Evolutionary conservation across 2,329 filamentous ascomycete species (phyloP), one percentile per base, ranked within the genome.

Genomic region (Didymosphaeria variabile): DNA sequence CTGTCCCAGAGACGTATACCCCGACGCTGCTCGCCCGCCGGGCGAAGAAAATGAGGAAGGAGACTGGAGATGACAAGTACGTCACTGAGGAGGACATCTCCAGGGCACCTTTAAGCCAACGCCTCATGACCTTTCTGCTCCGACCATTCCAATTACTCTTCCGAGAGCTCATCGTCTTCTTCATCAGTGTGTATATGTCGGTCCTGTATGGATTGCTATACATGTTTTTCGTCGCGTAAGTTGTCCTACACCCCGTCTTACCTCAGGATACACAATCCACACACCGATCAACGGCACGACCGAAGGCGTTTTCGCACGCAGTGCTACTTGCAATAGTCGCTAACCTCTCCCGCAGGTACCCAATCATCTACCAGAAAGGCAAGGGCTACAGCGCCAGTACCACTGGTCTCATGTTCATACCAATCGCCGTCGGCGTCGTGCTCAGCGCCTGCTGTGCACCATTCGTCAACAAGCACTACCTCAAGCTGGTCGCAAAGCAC

Each of bases 341-440:
- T 63, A 58, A 61, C 81, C 90, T 80, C 47, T 13, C 13, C 7
- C 81, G 89, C 55, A 88, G 88, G 17, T 82, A 75, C 62, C 85
- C 85, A 0, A 82, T 88, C 66, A 83, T 97, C 60, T 97, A 91
- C 80, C 86, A 92, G 67, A 83, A 88, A 77, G 90, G 91, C 61
- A 96, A 97, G 79, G 91, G 91, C 2, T 97, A 90, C 79, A 87
- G 84, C 3, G 85, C 91, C 31, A 86, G 90, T 38, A 89, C 82
- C 31, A 93, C 92, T 0, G 93, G 92, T 50, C 83, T 96, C 9
- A 94, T 95, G 90, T 96, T 96, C 77, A 93, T 95, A 64, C 92
- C 92, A 1, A 77, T 95, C 49, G 91, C 92, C 8, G 80, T 95
- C 19, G 92, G 92, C 54, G 91, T 95, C 17, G 19, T 94, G 1